Evolutionary conservation across 768 basidiomycete genomes (phyloP), one percentile per base, ranked within the genome.

Genomic region (Exidia glandulosa): DNA sequence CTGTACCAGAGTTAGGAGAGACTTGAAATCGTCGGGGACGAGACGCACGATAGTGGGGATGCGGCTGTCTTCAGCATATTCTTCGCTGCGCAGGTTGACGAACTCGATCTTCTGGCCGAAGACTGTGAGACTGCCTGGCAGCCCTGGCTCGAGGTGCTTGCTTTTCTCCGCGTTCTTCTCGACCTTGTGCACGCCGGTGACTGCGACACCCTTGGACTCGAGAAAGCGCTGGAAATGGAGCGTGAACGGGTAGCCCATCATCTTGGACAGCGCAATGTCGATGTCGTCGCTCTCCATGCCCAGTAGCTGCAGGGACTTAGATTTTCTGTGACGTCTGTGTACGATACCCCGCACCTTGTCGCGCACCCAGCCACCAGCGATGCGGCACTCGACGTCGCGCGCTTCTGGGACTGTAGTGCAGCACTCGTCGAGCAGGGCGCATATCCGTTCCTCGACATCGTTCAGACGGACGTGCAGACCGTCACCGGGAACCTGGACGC

Each of bases 341-440:
- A 29, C 47, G 30, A n/a, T n/a, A 54, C 6, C n/a, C 70, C 74
- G 65, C 62, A 94, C 95, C 86, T 99, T 99, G 72, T 99, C 96
- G 67, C 96, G 79, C 50, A 98, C 96, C 96, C 96, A 99, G 23
- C 96, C 96, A 19, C 96, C 96, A 10, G 94, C 96, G 54, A 99
- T 90, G 64, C 96, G 81, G 69, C 95, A 95, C 1, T 82, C 79
- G 0, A 83, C 85, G 3, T 72, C 71, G 25, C 83, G 76, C 10
- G 77, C 78, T 57, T 82, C n/a, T n/a, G n/a, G n/a, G n/a, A n/a
- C 77, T 34, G 79, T 75, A 59, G 74, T 70, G 5, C 86, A 82
- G 69, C 88, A 96, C 60, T 86, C 84, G 68, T 94, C 85, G 98
- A 80, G 73, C 98, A 94, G 77, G 2, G 74, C 68, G 72, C 90